These are phyloP conservation scores for Cercospora canescens DNA, from an alignment of 2,329 filamentous ascomycete species.

Conservation along the genomic window DNA sequence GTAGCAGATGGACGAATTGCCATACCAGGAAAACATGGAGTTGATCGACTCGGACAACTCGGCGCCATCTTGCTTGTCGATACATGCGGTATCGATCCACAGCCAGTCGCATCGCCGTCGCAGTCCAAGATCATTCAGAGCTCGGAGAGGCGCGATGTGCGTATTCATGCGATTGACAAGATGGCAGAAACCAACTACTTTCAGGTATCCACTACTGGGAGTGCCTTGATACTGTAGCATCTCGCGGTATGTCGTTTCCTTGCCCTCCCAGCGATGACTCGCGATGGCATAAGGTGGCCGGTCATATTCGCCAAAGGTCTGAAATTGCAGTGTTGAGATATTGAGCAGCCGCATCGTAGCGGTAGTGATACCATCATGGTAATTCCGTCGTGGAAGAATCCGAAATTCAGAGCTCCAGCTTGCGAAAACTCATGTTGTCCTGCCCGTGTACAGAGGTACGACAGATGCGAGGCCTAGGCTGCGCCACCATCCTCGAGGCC, in stretches of 20 bases:
- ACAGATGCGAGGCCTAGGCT: neutral
- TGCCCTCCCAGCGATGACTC: slow-evolving; percentile 3
- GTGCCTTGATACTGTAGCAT: neutral
- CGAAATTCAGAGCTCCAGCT: neutral
- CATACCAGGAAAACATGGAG: slow-evolving; percentile 4
- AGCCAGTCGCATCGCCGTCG: neutral
- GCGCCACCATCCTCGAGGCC: neutral
- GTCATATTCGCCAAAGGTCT: neutral
- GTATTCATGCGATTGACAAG: neutral
- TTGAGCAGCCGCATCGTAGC: slow-evolving; percentile 11
- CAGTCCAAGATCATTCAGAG: neutral
- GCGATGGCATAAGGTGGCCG: neutral
- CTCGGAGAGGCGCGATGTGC: neutral
- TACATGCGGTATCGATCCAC: slow-evolving; percentile 6
- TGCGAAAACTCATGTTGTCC: neutral
- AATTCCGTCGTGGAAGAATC: neutral
- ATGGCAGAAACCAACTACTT: neutral
- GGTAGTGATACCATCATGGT: neutral
- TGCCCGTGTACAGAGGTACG: neutral
- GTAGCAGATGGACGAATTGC: neutral
- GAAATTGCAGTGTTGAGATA: neutral
- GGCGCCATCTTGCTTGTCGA: neutral
- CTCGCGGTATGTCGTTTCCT: neutral
- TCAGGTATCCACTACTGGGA: neutral
- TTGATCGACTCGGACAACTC: neutral